phyloP scores from a whole-genome alignment of 2,329 filamentous ascomycete genomes.

The Hymenoscyphus repandus region DNA sequence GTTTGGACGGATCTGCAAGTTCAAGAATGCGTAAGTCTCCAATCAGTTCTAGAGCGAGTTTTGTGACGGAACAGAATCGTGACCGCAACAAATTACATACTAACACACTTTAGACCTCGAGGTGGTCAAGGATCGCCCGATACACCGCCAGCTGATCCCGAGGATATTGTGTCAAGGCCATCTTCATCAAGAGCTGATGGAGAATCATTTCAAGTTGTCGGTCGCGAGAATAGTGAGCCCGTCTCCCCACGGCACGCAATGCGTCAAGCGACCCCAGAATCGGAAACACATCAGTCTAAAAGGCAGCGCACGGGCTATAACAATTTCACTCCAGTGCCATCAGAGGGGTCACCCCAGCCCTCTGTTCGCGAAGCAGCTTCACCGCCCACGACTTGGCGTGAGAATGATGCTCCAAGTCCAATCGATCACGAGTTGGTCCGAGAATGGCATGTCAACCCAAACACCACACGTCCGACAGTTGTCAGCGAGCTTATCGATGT shows the following conservation, averaged over 20 bases:
- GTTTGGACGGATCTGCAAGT: constrained; percentile 78
- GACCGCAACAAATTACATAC: constrained; percentile 20
- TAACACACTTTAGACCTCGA: constrained; percentile 34
- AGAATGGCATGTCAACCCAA: constrained; percentile 43
- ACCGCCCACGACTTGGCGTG: constrained; percentile 19
- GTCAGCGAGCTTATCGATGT: constrained; percentile 47
- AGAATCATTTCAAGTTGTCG: constrained; percentile 26
- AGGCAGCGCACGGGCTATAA: constrained; percentile 28
- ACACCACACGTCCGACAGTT: constrained; percentile 41
- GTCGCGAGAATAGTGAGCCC: constrained; percentile 23
- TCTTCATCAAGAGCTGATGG: constrained; percentile 26
- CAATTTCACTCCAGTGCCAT: constrained; percentile 29
- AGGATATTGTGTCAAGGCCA: constrained; percentile 26
- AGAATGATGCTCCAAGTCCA: constrained; percentile 11
- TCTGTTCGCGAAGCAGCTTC: constrained; percentile 21
- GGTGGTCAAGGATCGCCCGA: constrained; percentile 32
- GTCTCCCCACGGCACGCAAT: constrained; percentile 25
- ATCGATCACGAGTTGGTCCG: constrained; percentile 17
- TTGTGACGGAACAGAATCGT: too few species aligned
- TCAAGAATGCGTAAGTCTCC: constrained; percentile 72
- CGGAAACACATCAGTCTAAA: constrained; percentile 27
- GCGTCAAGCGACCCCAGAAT: constrained; percentile 25
- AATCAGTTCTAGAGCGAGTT: not conserved
- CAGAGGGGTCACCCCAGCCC: constrained; percentile 26
- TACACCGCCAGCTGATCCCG: constrained; percentile 29